These are phyloP conservation scores for Pichia sp. DNA, from an alignment of 1,139 yeast species.

Conservation along the genomic window DNA sequence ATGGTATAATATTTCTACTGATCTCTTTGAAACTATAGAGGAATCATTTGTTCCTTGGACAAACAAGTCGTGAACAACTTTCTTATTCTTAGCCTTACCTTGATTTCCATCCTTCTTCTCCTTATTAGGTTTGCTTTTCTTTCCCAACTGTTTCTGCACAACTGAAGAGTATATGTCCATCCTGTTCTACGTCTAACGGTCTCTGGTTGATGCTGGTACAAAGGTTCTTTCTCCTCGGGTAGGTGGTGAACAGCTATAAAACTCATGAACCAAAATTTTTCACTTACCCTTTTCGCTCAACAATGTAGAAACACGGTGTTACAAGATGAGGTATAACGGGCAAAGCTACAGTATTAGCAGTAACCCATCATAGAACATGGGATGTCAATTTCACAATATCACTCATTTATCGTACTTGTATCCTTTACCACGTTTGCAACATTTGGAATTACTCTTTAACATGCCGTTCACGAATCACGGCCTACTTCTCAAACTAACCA, in stretches of 20 bases:
- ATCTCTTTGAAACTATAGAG: slow-evolving; percentile 76
- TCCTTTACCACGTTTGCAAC: too few relatives aligned
- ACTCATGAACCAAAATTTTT: not conserved
- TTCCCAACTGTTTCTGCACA: slow-evolving; percentile 14
- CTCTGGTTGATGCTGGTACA: too few relatives aligned
- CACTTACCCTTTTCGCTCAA: slow-evolving; percentile 1
- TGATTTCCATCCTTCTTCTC: slow-evolving; percentile 4
- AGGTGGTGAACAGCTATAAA: too few relatives aligned
- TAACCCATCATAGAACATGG: too few relatives aligned
- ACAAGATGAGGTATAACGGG: too few relatives aligned
- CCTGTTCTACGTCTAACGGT: not conserved
- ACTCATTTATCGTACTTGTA: too few relatives aligned
- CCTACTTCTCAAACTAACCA: too few relatives aligned
- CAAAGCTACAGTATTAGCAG: too few relatives aligned
- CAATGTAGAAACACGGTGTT: not conserved
- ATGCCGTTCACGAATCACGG: too few relatives aligned
- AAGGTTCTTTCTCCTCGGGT: too few relatives aligned
- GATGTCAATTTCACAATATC: too few relatives aligned
- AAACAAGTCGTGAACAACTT: slow-evolving; percentile 56
- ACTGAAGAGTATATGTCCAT: slow-evolving; percentile 16
- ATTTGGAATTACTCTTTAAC: too few relatives aligned
- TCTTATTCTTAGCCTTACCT: slow-evolving; percentile 32
- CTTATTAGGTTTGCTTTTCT: slow-evolving; percentile 2
- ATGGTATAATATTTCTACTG: slow-evolving; percentile 66
- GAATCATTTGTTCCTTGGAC: slow-evolving; percentile 83